These are phyloP conservation scores for Mycosphaerella arachidis DNA, from an alignment of 2,329 filamentous ascomycete genomes.

Conservation along the genomic window DNA sequence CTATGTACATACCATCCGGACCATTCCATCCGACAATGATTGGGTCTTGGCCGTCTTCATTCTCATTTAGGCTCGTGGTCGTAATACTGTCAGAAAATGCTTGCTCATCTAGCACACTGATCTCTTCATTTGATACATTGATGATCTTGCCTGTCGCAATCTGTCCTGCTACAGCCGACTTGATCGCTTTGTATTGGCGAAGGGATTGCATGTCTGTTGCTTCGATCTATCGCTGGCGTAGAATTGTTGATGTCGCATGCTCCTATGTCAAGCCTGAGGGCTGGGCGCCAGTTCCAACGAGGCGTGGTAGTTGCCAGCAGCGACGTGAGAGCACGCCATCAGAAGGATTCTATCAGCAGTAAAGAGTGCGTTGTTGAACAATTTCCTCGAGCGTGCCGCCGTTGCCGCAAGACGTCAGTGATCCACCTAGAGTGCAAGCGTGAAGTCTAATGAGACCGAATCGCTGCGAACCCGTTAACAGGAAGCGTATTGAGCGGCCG, in stretches of 20 bases:
- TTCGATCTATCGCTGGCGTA: not conserved
- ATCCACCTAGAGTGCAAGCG: not conserved
- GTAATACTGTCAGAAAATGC: slow-evolving; percentile 2
- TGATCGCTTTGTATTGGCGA: slow-evolving; percentile 8
- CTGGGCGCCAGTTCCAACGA: not conserved
- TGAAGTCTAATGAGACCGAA: not conserved
- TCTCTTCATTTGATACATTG: slow-evolving; percentile 11
- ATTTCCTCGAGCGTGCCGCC: not conserved
- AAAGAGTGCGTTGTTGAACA: not conserved
- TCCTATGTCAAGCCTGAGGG: not conserved
- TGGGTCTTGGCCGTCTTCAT: not conserved
- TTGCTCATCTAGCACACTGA: slow-evolving; percentile 7
- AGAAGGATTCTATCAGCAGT: not conserved
- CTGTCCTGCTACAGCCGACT: slow-evolving; percentile 5
- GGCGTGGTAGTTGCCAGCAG: not conserved
- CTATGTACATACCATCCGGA: not conserved
- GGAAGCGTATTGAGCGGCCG: not conserved
- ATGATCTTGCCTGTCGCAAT: slow-evolving; percentile 9
- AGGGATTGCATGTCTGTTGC: slow-evolving; percentile 10
- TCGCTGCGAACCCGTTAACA: not conserved
- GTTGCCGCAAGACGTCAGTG: not conserved
- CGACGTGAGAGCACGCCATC: not conserved
- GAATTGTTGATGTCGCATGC: not conserved
- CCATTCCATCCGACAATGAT: slow-evolving; percentile 16
- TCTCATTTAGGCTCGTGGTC: not conserved